Conservation (phyloP, 2,329 filamentous ascomycete genomes). For the Ophiostoma sp. region DNA sequence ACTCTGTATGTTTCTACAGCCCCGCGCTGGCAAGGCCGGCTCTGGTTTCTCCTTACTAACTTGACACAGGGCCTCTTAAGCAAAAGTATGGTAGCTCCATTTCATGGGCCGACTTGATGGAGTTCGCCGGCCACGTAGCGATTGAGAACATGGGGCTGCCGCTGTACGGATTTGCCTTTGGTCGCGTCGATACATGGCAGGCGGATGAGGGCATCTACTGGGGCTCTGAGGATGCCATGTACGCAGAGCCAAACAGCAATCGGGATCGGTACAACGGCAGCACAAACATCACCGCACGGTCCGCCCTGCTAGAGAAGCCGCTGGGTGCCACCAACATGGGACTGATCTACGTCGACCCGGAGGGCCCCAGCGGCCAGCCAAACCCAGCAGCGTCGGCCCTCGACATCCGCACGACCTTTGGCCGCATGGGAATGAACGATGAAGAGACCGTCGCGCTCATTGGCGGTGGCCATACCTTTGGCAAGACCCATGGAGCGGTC, state of each 20-base stretch:
- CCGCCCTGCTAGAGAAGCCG: conserved; percentile 56
- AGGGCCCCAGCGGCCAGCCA: conserved; percentile 67
- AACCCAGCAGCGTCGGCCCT: conserved; percentile 63
- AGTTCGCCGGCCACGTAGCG: conserved; percentile 70
- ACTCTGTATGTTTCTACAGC: conserved; percentile 40
- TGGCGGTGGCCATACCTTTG: conserved; percentile 71
- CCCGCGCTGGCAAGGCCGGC: too few relatives aligned
- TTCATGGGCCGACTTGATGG: conserved; percentile 69
- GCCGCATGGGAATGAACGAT: conserved; percentile 78
- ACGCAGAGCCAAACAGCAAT: not conserved
- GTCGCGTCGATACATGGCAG: conserved; percentile 68
- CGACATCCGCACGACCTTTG: conserved; percentile 70
- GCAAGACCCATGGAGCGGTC: conserved; percentile 74
- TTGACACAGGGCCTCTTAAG: conserved; percentile 60
- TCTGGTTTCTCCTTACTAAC: not conserved
- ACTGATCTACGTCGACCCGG: conserved; percentile 77
- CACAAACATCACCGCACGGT: conserved; percentile 60
- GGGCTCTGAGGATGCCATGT: conserved; percentile 61
- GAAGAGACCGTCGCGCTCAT: conserved; percentile 77
- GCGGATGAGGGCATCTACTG: conserved; percentile 72
- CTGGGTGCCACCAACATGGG: conserved; percentile 67
- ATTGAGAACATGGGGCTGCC: conserved; percentile 71
- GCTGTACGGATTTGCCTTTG: conserved; percentile 68
- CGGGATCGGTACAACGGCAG: conserved; percentile 58
- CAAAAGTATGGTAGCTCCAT: conserved; percentile 80